These are phyloP conservation scores for Scedosporium apiospermum DNA, from an alignment of 2,329 filamentous ascomycete species.

Conservation along the genomic window DNA sequence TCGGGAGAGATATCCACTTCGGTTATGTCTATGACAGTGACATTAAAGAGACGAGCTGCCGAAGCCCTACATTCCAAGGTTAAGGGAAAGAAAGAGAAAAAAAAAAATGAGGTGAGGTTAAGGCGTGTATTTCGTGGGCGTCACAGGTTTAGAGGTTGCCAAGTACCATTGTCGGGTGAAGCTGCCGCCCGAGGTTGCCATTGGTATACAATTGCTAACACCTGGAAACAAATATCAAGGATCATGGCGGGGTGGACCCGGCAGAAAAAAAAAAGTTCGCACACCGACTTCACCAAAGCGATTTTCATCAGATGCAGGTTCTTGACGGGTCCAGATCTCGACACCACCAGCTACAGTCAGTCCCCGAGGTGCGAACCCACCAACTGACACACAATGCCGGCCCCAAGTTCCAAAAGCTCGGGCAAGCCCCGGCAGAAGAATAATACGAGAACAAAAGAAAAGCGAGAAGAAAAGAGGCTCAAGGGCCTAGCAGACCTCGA, in stretches of 20 bases:
- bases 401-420: background rate
- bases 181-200: too few species aligned
- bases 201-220: too few species aligned
- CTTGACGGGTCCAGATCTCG: background rate
- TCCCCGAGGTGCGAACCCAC: background rate
- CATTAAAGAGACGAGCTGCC: too few species aligned
- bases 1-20: too few species aligned
- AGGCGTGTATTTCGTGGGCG: too few species aligned
- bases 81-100: too few species aligned
- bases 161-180: too few species aligned
- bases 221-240: background rate
- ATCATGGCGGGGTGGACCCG: background rate
- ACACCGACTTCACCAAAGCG: background rate
- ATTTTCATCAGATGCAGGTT: background rate
- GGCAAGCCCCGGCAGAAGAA: background rate
- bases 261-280: constrained; percentile 8
- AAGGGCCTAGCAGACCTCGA: constrained; percentile 29
- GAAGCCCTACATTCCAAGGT: too few species aligned
- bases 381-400: background rate
- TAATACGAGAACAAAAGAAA: background rate
- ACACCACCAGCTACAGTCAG: background rate
- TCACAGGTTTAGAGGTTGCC: too few species aligned
- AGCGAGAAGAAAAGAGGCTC: constrained; percentile 20
- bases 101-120: too few species aligned
- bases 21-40: too few species aligned